phyloP scores from a whole-genome alignment of 176 grass and related monocot species.

The bread wheat (Triticum aestivum) region IWGSC_CS_RefSeq_v2.1 NC_057808.1:322488725-322489224 shows the following conservation, averaged over 20 bases:
- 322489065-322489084: not conserved
- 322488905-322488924: not conserved
- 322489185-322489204: not conserved
- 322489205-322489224: not conserved
- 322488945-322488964: not conserved
- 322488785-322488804: too few relatives aligned
- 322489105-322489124: not conserved
- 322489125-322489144: not conserved
- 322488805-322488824: not conserved
- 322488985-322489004: not conserved
- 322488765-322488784: not conserved
- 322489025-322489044: not conserved
- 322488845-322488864: not conserved
- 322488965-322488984: not conserved
- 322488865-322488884: not conserved
- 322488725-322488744: not conserved
- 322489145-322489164: not conserved
- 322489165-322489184: not conserved
- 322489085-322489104: not conserved
- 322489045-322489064: too few relatives aligned
- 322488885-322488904: not conserved
- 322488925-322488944: not conserved
- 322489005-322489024: not conserved
- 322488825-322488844: not conserved
- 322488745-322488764: not conserved